Conservation (phyloP, 2,329 filamentous ascomycete species). For the Davidsoniella eucalypti region DNA sequence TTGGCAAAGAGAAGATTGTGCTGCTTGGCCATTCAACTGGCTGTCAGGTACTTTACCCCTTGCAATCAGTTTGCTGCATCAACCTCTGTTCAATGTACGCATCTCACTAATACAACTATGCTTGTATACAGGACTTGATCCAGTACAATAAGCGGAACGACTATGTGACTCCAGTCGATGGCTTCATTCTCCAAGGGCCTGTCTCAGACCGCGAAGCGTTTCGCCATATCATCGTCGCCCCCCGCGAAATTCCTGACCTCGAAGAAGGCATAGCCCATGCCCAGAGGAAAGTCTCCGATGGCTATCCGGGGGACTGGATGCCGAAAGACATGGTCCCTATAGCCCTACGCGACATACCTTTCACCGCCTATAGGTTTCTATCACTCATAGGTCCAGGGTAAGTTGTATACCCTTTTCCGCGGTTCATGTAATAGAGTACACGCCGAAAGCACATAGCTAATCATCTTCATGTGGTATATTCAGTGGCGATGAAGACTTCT, state of each 20-base stretch:
- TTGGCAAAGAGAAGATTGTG: constrained; percentile 35
- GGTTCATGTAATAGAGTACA: not conserved
- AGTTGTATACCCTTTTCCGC: constrained; percentile 15
- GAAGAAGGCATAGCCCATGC: constrained; percentile 32
- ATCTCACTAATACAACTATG: too few relatives aligned
- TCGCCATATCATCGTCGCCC: constrained; percentile 22
- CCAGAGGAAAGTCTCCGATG: constrained; percentile 36
- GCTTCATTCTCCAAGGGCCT: constrained; percentile 63
- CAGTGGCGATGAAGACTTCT: constrained; percentile 70
- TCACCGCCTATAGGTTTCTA: constrained; percentile 36
- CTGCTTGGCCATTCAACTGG: constrained; percentile 44
- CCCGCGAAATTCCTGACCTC: constrained; percentile 22
- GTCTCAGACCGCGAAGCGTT: constrained; percentile 61
- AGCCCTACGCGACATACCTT: constrained; percentile 24
- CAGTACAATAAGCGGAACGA: constrained; percentile 32
- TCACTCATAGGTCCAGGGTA: constrained; percentile 35
- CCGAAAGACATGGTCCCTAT: constrained; percentile 27
- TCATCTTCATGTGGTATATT: not conserved
- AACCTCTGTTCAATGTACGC: too few relatives aligned
- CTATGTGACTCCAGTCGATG: constrained; percentile 43
- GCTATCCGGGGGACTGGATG: constrained; percentile 38
- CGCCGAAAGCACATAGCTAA: not conserved
- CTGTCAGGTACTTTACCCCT: constrained; percentile 28
- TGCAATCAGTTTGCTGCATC: too few relatives aligned
- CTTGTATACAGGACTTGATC: constrained; percentile 34